Percentiles rank a stretch among this genome's conserved stretches.
Evolutionary conservation across 352 stramenopile genomes (phyloP).

Genomic region (Globisporangium irregulare): DNA sequence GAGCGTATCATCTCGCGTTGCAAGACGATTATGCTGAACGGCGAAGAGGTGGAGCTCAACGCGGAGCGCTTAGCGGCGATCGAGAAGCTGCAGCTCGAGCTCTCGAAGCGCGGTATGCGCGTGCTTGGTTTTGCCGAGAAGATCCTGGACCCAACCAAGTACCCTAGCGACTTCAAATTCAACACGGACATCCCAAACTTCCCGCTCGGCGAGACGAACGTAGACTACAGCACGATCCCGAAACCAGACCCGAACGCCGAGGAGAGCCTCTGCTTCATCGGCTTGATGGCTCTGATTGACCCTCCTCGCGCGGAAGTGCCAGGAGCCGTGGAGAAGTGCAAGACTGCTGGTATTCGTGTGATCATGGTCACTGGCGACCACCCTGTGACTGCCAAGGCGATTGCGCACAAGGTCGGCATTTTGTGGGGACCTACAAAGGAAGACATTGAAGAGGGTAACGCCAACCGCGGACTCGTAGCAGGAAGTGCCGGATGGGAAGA

Average conservation of each 20-base stretch:
- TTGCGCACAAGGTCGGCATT: conserved; percentile 93
- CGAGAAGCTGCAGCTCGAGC: conserved; percentile 42
- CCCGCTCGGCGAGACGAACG: conserved; percentile 35
- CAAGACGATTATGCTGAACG: conserved; percentile 64
- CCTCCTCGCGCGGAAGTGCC: conserved; percentile 90
- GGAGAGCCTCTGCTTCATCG: conserved; percentile 89
- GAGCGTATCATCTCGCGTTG: conserved; percentile 95
- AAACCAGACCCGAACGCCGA: conserved; percentile 67
- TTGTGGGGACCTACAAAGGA: conserved; percentile 85
- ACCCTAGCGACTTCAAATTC: conserved; percentile 51
- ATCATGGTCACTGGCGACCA: conserved; percentile 96
- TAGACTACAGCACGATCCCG: conserved; percentile 36
- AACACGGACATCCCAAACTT: conserved; percentile 55
- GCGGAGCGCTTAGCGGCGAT: conserved; percentile 80
- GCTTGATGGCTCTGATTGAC: conserved; percentile 95
- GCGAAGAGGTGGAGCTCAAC: conserved; percentile 60
- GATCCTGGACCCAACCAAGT: conserved; percentile 38
- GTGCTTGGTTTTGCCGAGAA: conserved; percentile 62
- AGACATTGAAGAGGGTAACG: conserved; percentile 82
- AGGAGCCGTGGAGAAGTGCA: conserved; percentile 88
- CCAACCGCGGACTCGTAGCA: conserved; percentile 39
- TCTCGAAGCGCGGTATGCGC: conserved; percentile 65
- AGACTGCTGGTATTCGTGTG: conserved; percentile 90
- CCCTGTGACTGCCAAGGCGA: conserved; percentile 91
- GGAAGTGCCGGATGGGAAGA: conserved; percentile 75